phyloP scores from a whole-genome alignment of 140 eudicot genomes.

The Anethum foeniculum region DNA sequence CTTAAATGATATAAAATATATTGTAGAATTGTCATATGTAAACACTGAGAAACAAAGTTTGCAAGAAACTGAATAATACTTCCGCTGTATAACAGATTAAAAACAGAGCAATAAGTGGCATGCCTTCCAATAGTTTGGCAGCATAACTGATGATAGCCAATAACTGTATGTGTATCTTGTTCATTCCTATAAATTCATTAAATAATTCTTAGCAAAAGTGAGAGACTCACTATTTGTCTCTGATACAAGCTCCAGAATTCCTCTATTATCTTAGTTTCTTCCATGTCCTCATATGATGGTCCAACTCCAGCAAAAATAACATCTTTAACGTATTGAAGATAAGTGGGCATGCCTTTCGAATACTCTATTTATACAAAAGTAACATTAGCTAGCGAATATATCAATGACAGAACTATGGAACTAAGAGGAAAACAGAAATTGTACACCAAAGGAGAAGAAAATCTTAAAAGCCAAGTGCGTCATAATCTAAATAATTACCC shows the following conservation, averaged over 20 bases:
- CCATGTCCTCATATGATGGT: conserved; percentile 48
- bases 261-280: conserved; percentile 45
- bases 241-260: conserved; percentile 56
- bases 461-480: not conserved
- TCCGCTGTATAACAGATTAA: not conserved
- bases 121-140: not conserved
- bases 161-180: not conserved
- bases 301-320: conserved; percentile 66
- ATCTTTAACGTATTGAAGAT: conserved; percentile 64
- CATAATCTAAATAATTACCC: conserved; percentile 33
- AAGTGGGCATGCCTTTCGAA: conserved; percentile 44
- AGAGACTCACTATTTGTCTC: conserved; percentile 32
- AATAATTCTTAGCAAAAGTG: not conserved
- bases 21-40: not conserved
- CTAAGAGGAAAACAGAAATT: not conserved
- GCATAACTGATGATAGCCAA: not conserved
- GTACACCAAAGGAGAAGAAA: not conserved
- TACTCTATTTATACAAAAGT: conserved; percentile 43
- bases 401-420: not conserved
- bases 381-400: conserved; percentile 11
- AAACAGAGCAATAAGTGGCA: not conserved
- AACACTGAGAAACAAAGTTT: not conserved
- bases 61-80: not conserved
- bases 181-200: not conserved
- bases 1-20: not conserved